Evolutionary conservation across 2,329 filamentous ascomycete species (phyloP).

Genomic region (Volutella citrinella): DNA sequence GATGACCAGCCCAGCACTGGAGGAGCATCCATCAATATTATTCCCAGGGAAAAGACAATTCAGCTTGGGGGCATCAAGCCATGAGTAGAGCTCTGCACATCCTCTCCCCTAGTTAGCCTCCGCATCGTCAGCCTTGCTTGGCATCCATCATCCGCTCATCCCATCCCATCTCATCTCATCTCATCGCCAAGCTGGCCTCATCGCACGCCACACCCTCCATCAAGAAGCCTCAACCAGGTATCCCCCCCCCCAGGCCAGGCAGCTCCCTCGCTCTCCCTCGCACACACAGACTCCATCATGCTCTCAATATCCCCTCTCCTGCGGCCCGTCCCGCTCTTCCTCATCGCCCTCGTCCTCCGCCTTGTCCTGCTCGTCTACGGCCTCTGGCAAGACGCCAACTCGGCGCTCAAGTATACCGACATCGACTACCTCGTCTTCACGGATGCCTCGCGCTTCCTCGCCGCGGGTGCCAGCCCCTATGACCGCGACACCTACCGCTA

Average conservation of each 20-base stretch:
- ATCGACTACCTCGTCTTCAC: slow-evolving; percentile 99
- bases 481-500: slow-evolving; percentile 93
- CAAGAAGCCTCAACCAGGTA: too few species aligned
- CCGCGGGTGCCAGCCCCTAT: slow-evolving; percentile 72
- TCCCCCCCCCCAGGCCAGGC: too few species aligned
- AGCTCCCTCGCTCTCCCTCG: too few species aligned
- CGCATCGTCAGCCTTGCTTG: too few species aligned
- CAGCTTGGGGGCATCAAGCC: slow-evolving; percentile 4
- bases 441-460: slow-evolving; percentile 78
- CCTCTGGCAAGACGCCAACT: slow-evolving; percentile 86
- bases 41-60: slow-evolving; percentile 1
- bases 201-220: too few species aligned
- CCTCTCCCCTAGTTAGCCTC: too few species aligned
- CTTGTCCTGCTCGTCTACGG: slow-evolving; percentile 78
- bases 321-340: slow-evolving; percentile 48
- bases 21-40: background rate
- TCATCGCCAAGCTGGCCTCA: slow-evolving; percentile 25
- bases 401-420: slow-evolving; percentile 94
- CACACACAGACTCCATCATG: too few species aligned
- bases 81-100: slow-evolving; percentile 11
- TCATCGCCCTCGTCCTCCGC: slow-evolving; percentile 63
- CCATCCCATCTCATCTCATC: slow-evolving; percentile 7
- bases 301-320: slow-evolving; percentile 26
- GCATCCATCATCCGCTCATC: background rate
- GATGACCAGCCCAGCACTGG: too few species aligned